Evolutionary conservation across 441 rosid genomes (phyloP).

Genomic region (Biscutella auriculata): DNA sequence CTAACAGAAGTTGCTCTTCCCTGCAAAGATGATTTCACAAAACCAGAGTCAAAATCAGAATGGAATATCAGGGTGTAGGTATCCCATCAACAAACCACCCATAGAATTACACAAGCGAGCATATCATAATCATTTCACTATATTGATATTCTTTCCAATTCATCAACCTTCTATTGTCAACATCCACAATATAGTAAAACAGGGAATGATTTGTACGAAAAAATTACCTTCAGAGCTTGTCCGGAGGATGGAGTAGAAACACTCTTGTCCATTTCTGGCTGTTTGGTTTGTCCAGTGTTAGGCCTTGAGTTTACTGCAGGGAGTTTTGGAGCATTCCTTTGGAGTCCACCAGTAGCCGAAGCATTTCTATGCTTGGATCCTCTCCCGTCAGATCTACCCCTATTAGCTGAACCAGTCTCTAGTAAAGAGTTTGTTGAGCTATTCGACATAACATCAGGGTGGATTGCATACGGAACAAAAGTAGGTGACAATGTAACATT

Average conservation of each 20-base stretch:
- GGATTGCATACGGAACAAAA: conserved; percentile 42
- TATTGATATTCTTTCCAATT: not conserved
- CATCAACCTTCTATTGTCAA: not conserved
- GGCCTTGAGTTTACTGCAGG: conserved; percentile 33
- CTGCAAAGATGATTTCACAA: conserved; percentile 30
- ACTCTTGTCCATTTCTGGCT: conserved; percentile 29
- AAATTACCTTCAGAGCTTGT: conserved; percentile 38
- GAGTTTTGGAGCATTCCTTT: conserved; percentile 35
- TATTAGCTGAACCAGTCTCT: conserved; percentile 29
- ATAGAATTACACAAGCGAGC: not conserved
- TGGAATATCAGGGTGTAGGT: not conserved
- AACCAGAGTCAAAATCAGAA: conserved; percentile 3
- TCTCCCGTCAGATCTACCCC: conserved; percentile 38
- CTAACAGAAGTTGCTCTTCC: conserved; percentile 46
- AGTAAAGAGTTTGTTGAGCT: conserved; percentile 35
- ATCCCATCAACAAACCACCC: not conserved
- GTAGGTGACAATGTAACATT: conserved; percentile 46
- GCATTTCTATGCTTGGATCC: conserved; percentile 31
- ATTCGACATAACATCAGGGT: conserved; percentile 36
- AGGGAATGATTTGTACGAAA: not conserved
- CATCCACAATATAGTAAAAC: not conserved
- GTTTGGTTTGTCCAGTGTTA: conserved; percentile 35
- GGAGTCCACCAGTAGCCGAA: conserved; percentile 37
- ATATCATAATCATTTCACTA: not conserved
- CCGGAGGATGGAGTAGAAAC: conserved; percentile 37